These are phyloP conservation scores for Aquilaria yunnanensis DNA, from an alignment of 345 rosid species.

Conservation along the genomic window DNA sequence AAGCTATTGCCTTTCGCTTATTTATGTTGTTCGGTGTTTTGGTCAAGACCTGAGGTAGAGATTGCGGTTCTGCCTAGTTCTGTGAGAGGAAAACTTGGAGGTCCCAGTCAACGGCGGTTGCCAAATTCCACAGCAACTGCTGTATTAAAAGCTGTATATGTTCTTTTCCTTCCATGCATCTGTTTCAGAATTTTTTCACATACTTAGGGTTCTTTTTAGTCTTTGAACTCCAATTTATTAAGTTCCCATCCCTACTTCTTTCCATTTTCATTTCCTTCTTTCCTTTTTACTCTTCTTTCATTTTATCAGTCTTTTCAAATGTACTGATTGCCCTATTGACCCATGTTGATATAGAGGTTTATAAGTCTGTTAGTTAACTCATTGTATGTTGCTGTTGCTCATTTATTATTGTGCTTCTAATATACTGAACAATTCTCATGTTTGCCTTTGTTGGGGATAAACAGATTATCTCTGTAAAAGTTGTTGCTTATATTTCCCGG, in stretches of 20 bases:
- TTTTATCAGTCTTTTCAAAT: background rate
- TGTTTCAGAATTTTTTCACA: too few species aligned
- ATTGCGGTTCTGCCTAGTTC: constrained; percentile 55
- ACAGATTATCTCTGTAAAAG: constrained; percentile 57
- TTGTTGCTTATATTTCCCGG: constrained; percentile 46
- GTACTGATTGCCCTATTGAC: background rate
- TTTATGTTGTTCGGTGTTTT: constrained; percentile 58
- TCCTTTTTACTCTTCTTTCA: background rate
- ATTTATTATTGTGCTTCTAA: background rate
- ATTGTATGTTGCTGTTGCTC: background rate
- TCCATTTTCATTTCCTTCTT: too few species aligned
- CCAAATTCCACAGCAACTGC: constrained; percentile 52
- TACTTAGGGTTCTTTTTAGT: too few species aligned
- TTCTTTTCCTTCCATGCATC: constrained; percentile 2
- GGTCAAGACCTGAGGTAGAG: constrained; percentile 35
- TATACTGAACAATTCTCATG: background rate
- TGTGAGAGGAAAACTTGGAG: constrained; percentile 85
- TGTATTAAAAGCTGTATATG: constrained; percentile 77
- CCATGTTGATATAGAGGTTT: too few species aligned
- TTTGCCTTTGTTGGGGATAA: constrained; percentile 21
- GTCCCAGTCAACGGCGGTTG: constrained; percentile 94
- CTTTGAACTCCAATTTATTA: too few species aligned
- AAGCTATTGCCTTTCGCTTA: constrained; percentile 60
- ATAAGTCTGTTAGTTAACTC: too few species aligned
- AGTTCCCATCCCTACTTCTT: too few species aligned